phyloP scores from a whole-genome alignment of 2,329 filamentous ascomycete genomes.

The Blastomyces gilchristii region DNA sequence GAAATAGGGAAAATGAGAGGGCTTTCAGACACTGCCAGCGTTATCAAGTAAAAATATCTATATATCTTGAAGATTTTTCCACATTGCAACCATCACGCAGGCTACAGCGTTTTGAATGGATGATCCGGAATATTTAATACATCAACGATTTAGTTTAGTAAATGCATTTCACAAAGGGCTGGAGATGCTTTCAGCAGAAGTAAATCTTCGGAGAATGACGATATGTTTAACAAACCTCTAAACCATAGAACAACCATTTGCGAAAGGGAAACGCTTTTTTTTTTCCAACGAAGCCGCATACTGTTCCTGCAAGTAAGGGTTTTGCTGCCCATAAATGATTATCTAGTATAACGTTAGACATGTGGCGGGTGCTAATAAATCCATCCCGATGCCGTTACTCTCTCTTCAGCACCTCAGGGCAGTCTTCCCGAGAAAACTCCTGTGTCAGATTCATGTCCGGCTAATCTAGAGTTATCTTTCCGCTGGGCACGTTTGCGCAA shows the following conservation, averaged over 20 bases:
- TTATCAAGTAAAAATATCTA: neutral
- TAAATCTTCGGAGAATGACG: neutral
- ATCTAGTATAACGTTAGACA: neutral
- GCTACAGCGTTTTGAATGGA: neutral
- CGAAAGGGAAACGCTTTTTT: neutral
- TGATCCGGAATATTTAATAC: neutral
- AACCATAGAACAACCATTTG: neutral
- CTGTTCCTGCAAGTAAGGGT: neutral
- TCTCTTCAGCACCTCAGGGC: neutral
- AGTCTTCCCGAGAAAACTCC: neutral
- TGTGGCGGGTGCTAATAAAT: neutral
- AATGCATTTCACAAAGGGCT: neutral
- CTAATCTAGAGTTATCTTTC: too few relatives aligned
- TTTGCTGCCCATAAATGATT: neutral
- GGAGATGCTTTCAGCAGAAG: neutral
- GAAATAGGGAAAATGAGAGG: neutral
- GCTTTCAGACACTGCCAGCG: neutral
- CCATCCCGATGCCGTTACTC: neutral
- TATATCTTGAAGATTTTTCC: neutral
- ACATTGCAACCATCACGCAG: neutral
- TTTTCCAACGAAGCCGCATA: neutral
- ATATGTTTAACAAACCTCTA: neutral
- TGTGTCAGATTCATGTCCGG: neutral
- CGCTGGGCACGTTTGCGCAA: neutral
- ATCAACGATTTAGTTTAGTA: neutral